Evolutionary conservation across 768 basidiomycete species (phyloP).

Genomic region (Hypholoma fasciculare): DNA sequence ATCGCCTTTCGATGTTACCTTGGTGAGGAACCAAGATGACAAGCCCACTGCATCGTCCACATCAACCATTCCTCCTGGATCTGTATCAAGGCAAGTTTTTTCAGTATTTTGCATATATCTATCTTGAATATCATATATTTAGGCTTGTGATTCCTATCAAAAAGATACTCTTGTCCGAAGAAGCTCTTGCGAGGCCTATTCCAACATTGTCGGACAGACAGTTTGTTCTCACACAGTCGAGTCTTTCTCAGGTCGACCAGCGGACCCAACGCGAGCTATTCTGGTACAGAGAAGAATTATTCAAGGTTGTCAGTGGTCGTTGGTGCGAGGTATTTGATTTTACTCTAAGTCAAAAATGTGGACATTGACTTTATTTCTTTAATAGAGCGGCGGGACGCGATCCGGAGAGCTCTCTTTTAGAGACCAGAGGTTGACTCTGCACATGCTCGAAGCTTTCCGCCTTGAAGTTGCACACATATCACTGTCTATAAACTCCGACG

Average conservation of each 20-base stretch:
- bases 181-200: conserved; percentile 63
- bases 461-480: conserved; percentile 64
- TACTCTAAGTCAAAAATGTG: not conserved
- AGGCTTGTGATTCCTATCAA: conserved; percentile 74
- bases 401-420: conserved; percentile 77
- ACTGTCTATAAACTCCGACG: conserved; percentile 45
- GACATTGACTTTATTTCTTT: not conserved
- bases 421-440: conserved; percentile 71
- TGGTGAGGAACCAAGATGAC: conserved; percentile 71
- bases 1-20: conserved; percentile 85
- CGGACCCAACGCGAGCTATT: conserved; percentile 77
- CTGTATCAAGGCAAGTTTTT: conserved; percentile 67
- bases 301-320: conserved; percentile 62
- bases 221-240: conserved; percentile 82
- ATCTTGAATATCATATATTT: not conserved
- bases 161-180: conserved; percentile 63
- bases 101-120: not conserved
- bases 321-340: conserved; percentile 80
- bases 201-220: conserved; percentile 88
- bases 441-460: conserved; percentile 78
- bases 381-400: conserved; percentile 76
- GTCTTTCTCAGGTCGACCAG: conserved; percentile 58
- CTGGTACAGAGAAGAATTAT: conserved; percentile 93
- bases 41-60: conserved; percentile 40
- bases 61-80: conserved; percentile 82